These are phyloP conservation scores for Sclerotinia minor DNA, from an alignment of 2,329 filamentous ascomycete genomes.

Conservation along the genomic window DNA sequence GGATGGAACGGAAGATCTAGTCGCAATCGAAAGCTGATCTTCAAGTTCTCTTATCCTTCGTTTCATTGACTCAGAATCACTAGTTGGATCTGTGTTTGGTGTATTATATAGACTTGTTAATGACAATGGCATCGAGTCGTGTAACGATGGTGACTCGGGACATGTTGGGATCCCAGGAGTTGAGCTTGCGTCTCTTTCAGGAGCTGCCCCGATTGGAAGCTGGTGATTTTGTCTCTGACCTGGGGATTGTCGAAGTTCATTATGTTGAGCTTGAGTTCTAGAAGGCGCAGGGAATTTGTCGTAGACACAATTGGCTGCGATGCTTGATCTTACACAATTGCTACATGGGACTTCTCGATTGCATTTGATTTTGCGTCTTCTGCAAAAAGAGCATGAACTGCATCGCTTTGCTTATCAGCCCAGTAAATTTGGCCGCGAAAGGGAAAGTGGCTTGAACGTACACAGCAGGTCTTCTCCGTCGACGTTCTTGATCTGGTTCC, in stretches of 20 bases:
- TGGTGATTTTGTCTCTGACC: background rate
- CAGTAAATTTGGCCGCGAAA: constrained; percentile 8
- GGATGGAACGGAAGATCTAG: background rate
- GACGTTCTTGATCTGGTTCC: constrained; percentile 39
- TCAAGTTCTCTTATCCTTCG: background rate
- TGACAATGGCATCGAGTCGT: background rate
- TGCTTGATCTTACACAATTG: constrained; percentile 59
- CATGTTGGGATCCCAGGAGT: background rate
- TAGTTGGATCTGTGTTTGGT: background rate
- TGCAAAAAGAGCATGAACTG: constrained; percentile 58
- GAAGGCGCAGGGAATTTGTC: constrained; percentile 35
- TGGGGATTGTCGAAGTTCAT: background rate
- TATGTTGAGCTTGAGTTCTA: background rate
- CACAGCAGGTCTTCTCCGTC: constrained; percentile 48
- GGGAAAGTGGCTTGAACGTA: constrained; percentile 38
- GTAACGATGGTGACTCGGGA: background rate
- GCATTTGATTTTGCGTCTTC: constrained; percentile 61
- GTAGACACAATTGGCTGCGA: constrained; percentile 54
- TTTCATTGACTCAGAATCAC: background rate
- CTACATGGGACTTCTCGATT: constrained; percentile 59
- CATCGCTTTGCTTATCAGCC: constrained; percentile 38
- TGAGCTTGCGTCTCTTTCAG: background rate
- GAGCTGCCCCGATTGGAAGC: background rate
- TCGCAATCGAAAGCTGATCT: background rate
- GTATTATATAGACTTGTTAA: background rate